phyloP scores from a whole-genome alignment of 148 eudicot genomes.

The Camellia sinensis region DNA sequence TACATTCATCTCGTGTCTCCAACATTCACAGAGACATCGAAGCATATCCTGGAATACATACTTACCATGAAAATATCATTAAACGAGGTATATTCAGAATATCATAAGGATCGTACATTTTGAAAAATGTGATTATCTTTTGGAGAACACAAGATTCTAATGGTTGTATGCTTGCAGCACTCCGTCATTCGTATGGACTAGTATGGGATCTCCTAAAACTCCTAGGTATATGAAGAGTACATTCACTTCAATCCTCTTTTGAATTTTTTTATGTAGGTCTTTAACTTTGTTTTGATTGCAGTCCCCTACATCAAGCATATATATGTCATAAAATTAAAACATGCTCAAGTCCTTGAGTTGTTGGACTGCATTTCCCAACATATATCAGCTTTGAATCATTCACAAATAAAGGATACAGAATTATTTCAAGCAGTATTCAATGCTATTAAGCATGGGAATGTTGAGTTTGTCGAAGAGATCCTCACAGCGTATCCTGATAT shows the following conservation, averaged over 20 bases:
- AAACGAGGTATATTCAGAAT: background rate
- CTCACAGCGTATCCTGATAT: conserved; percentile 15
- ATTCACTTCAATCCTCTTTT: background rate
- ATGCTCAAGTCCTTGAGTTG: too few relatives aligned
- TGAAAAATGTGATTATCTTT: background rate
- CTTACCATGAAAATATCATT: background rate
- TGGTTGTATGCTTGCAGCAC: background rate
- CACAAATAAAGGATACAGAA: too few relatives aligned
- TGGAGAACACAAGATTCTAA: background rate
- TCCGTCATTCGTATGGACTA: background rate
- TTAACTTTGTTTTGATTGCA: too few relatives aligned
- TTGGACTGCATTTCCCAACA: too few relatives aligned
- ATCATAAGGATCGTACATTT: background rate
- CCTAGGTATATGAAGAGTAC: background rate
- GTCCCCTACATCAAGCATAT: too few relatives aligned
- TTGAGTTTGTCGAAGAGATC: conserved; percentile 15
- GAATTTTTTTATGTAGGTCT: too few relatives aligned
- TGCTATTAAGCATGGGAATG: too few relatives aligned
- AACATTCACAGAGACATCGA: background rate
- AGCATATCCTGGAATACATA: background rate
- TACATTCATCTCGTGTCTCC: conserved; percentile 4
- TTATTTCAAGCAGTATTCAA: too few relatives aligned
- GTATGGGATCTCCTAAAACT: conserved; percentile 9
- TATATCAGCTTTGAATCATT: too few relatives aligned
- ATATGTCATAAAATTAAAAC: too few relatives aligned